Evolutionary conservation across 192 early-diverging fungal genomes (phyloP).

Genomic region (Ambispora gerdemannii): DNA sequence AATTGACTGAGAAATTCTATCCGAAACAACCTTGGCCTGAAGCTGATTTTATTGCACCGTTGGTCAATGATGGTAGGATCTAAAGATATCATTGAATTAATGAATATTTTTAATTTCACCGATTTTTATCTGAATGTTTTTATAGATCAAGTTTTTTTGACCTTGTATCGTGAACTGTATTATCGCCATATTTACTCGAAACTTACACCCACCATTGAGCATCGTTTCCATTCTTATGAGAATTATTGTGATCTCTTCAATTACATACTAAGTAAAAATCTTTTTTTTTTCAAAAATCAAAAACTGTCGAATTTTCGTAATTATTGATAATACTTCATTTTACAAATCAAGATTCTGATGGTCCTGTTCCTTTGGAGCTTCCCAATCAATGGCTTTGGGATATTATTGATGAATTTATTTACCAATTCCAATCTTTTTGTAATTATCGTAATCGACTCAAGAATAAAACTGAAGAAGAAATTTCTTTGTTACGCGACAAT

Average conservation of each 20-base stretch:
- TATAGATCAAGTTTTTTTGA: constrained; percentile 82
- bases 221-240: constrained; percentile 87
- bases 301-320: too few relatives aligned
- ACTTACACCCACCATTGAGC: constrained; percentile 82
- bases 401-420: constrained; percentile 99
- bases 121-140: neutral
- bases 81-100: neutral
- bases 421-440: constrained; percentile 98
- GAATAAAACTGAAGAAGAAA: constrained; percentile 78
- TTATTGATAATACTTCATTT: neutral
- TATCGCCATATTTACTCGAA: constrained; percentile 96
- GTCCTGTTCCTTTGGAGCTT: constrained; percentile 86
- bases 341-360: constrained; percentile 55
- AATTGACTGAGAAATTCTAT: constrained; percentile 90
- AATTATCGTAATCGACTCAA: constrained; percentile 85
- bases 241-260: constrained; percentile 98
- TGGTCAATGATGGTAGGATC: constrained; percentile 77
- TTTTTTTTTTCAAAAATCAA: too few relatives aligned
- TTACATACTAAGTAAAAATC: constrained; percentile 84
- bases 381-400: constrained; percentile 99
- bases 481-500: constrained; percentile 78
- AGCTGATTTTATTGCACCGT: constrained; percentile 71
- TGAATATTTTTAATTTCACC: neutral
- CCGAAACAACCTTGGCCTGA: constrained; percentile 87
- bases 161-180: constrained; percentile 94